Base-by-base conservation (phyloP, 1,284 basidiomycete genomes). In the Trametes hirsuta region DNA sequence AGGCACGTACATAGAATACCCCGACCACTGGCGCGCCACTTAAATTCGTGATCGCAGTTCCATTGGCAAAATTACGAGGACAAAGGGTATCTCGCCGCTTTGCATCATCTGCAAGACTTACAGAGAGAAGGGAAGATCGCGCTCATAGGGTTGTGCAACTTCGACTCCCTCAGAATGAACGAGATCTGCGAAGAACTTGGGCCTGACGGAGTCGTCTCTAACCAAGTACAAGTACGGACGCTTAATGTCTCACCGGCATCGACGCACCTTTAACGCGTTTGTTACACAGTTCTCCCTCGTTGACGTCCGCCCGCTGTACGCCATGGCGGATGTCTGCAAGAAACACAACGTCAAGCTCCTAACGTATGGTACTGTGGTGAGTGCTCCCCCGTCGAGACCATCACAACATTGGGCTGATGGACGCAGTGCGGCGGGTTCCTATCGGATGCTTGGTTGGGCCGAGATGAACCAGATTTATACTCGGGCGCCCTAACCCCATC, bases 41-140 rank as follows among this genome's bases (percentile, higher is more conserved):
- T 47, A 35, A 46, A 24, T 36, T 4, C n/a, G 42, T n/a, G 22
- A 15, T 14, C 45, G 21, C 48, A 92, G 90, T 88, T 93, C 70
- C 86, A 93, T 67, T 93, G 90, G 91, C 84, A 92, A 68, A 83
- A 93, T 71, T 93, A 93, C 71, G 77, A 81, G 22, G 84, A 91
- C 72, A 83, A 82, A 63, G 81, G 81, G 14, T 93, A 93, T 72
- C 71, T 93, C 37, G 77, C 75, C 0, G 86, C 87, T 0, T 75
- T 93, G 45, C 76, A 79, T 40, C 77, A 86, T 61, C 77, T 93
- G 10, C 77, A 78, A 37, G 82, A 86, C 63, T 72, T 93, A n/a
- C 83, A 84, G 67, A 65, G 72, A 1, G 82, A 88, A 62, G 87
- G 87, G 1, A 72, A 84, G 55, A 87, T 93, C 59, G 76, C 80